Evolutionary conservation across 164 flowering plant species (phyloP).

Genomic region (Vitis vinifera): DNA sequence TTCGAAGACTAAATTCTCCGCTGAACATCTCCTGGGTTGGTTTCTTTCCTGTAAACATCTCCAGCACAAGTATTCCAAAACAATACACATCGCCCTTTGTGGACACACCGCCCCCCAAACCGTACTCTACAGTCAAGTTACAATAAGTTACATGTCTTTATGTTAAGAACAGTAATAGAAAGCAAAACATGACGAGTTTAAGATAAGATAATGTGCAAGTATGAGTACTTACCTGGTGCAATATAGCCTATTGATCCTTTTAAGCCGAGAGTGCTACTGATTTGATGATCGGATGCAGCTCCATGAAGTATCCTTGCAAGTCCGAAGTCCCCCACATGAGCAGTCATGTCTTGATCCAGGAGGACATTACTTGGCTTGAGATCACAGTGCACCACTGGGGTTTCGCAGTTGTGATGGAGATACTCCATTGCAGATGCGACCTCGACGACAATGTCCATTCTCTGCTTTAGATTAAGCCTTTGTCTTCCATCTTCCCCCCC

Average conservation of each 20-base stretch:
- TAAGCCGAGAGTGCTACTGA: slow-evolving; percentile 14
- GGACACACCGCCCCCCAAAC: slow-evolving; percentile 16
- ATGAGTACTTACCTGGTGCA: slow-evolving; percentile 28
- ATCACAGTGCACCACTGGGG: slow-evolving; percentile 24
- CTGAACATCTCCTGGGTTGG: slow-evolving; percentile 20
- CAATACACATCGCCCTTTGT: not conserved
- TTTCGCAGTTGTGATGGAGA: slow-evolving; percentile 26
- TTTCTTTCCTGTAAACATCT: slow-evolving; percentile 21
- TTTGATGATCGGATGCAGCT: not conserved
- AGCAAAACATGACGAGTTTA: too few species aligned
- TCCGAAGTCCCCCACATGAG: slow-evolving; percentile 34
- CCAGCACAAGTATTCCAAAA: slow-evolving; percentile 29
- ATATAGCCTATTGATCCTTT: slow-evolving; percentile 36
- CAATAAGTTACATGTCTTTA: too few species aligned
- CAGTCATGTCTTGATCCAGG: slow-evolving; percentile 27
- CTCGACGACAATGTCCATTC: slow-evolving; percentile 21
- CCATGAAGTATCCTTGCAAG: slow-evolving; percentile 22
- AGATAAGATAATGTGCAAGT: too few species aligned
- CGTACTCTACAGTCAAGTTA: slow-evolving; percentile 24
- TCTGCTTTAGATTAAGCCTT: slow-evolving; percentile 13
- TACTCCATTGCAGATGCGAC: slow-evolving; percentile 34
- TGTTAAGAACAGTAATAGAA: too few species aligned
- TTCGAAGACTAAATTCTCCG: slow-evolving; percentile 11
- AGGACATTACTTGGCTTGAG: slow-evolving; percentile 12
- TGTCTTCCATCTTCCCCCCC: not conserved